Base-by-base conservation (phyloP, 257 asterid species). In the Leonotis leonurus region DNA sequence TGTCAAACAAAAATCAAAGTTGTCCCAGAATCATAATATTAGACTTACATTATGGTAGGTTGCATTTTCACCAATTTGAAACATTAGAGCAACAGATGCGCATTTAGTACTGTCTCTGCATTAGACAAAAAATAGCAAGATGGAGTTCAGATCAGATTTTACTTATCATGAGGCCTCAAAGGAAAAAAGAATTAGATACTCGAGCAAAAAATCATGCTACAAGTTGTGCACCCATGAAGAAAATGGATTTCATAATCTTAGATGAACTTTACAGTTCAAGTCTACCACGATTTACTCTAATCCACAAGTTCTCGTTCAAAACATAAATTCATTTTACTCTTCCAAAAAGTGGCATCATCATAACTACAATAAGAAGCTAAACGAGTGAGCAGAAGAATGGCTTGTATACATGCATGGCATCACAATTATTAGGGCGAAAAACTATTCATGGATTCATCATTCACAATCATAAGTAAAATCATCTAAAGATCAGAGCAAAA, bases 41-140 rank as follows among this genome's bases (percentile, higher is more conserved):
- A 45, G 61, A 68, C 85, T 64, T 70, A 84, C 92, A 36, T 76
- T 81, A 61, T 81, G 83, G 66, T 84, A 79, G 37, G 88, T 37
- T 21, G 92, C 88, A 71, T 75, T 84, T 69, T 77, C 84, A 45
- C 88, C 86, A 64, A 81, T 73, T 69, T 80, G 88, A 68, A 84
- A 84, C 92, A 81, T 84, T 13, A 84, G 67, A 49, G 88, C 76
- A 60, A 81, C 83, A 3, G 88, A 84, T 29, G 86, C 76, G 20
- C 83, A 75, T 55, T 73, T 79, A 46, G 48, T 73, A 51, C 72
- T 62, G 21, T 79, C 80, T 51, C 92, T 81, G 81, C 73, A 81
- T 16, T 16, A 48, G 46, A 58, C 17, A 16, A 53, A 44, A 49
- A 65, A 70, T 9, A 55, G 53, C n/a, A 43, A 58, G 30, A 39